Evolutionary conservation across 2,329 filamentous ascomycete genomes (phyloP).

Genomic region (Aureobasidium mangrovei): DNA sequence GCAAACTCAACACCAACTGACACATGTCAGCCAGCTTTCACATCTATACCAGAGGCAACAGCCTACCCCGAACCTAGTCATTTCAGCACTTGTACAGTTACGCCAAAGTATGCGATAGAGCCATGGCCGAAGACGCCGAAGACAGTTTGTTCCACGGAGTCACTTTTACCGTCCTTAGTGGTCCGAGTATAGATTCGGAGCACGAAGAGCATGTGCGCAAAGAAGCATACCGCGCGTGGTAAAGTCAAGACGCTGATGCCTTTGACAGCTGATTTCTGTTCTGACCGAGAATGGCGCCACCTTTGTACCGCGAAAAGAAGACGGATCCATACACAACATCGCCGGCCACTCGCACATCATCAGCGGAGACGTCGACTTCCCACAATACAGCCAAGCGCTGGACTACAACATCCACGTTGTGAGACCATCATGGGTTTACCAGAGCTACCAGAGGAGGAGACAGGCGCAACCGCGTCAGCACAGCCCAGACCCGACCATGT

Average conservation of each 20-base stretch:
- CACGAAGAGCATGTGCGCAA: slow-evolving; percentile 15
- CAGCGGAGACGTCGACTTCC: slow-evolving; percentile 78
- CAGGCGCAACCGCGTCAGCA: slow-evolving; percentile 71
- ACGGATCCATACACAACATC: slow-evolving; percentile 34
- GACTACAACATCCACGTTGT: slow-evolving; percentile 78
- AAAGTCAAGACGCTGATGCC: slow-evolving; percentile 18
- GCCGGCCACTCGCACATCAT: slow-evolving; percentile 54
- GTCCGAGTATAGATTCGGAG: slow-evolving; percentile 26
- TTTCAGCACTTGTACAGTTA: background rate
- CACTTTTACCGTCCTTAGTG: slow-evolving; percentile 37
- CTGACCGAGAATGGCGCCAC: slow-evolving; percentile 43
- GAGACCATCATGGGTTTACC: slow-evolving; percentile 68
- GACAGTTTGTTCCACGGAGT: slow-evolving; percentile 30
- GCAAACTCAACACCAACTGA: background rate
- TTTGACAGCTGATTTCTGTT: slow-evolving; percentile 35
- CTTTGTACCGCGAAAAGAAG: slow-evolving; percentile 32
- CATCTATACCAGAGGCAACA: background rate
- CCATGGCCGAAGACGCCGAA: background rate
- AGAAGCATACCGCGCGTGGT: background rate
- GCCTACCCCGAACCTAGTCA: background rate
- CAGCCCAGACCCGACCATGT: slow-evolving; percentile 82
- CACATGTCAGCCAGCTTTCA: background rate
- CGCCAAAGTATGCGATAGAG: slow-evolving; percentile 1
- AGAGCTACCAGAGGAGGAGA: slow-evolving; percentile 60
- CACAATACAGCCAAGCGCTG: slow-evolving; percentile 67